A percentile compares a stretch with the other conserved stretches of the same genome.
These are phyloP conservation scores for Cyberlindnera xishuangbannaensis DNA, from an alignment of 805 yeast species.

Conservation along the genomic window DNA sequence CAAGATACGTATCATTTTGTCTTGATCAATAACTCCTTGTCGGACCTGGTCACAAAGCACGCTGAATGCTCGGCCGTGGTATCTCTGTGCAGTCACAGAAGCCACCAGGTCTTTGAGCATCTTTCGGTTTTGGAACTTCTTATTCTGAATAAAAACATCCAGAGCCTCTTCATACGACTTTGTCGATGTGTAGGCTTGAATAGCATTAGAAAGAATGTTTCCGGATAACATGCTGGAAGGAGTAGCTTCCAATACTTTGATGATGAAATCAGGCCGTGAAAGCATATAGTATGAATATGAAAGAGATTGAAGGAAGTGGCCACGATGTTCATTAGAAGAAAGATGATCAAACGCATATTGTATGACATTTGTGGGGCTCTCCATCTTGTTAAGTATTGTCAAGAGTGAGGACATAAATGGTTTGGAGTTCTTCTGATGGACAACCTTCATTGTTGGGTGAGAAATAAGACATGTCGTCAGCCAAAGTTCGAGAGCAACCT, in stretches of 20 bases:
- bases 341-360: conserved; percentile 1
- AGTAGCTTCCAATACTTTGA: conserved; percentile 7
- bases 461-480: neutral
- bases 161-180: conserved; percentile 6
- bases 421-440: conserved; percentile 8
- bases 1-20: conserved; percentile 1
- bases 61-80: conserved; percentile 4
- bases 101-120: conserved; percentile 8
- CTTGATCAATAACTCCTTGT: conserved; percentile 1
- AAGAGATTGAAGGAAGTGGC: conserved; percentile 2
- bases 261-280: conserved; percentile 1
- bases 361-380: neutral
- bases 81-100: conserved; percentile 5
- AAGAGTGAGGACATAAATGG: conserved; percentile 1
- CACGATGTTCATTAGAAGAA: neutral
- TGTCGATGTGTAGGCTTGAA: conserved; percentile 9
- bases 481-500: conserved; percentile 10
- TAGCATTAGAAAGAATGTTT: conserved; percentile 3
- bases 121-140: conserved; percentile 1
- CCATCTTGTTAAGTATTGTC: conserved; percentile 2
- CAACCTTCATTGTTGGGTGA: conserved; percentile 7
- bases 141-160: conserved; percentile 1
- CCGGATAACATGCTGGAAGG: neutral
- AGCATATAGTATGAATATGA: conserved; percentile 11
- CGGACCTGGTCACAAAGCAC: conserved; percentile 1